Evolutionary conservation across 352 stramenopile species (phyloP).

Genomic region (Phytophthora sp.): DNA sequence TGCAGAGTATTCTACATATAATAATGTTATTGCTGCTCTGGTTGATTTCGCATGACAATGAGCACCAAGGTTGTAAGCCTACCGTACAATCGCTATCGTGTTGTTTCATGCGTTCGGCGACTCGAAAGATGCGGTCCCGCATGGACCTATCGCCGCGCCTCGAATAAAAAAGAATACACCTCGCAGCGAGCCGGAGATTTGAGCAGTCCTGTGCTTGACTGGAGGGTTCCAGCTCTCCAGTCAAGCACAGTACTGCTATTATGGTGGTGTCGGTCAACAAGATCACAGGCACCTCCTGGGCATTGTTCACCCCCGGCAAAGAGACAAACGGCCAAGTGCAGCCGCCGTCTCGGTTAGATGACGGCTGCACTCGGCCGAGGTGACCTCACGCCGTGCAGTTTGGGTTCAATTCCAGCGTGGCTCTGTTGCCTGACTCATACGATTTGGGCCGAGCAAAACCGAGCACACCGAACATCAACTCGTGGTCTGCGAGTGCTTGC

Average conservation of each 20-base stretch:
- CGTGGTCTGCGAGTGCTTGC: conserved; percentile 15
- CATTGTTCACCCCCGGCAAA: conserved; percentile 14
- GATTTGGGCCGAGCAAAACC: conserved; percentile 23
- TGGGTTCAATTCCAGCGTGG: conserved; percentile 28
- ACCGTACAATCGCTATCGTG: conserved; percentile 9
- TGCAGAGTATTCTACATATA: too few species aligned
- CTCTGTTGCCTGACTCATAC: conserved; percentile 35
- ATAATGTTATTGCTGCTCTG: conserved; percentile 8
- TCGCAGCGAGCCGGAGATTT: conserved; percentile 28
- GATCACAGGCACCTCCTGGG: conserved; percentile 28
- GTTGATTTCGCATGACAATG: conserved; percentile 5
- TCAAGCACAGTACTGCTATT: conserved; percentile 10
- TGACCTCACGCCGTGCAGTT: conserved; percentile 13
- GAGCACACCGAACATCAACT: conserved; percentile 11
- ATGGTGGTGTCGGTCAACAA: conserved; percentile 1
- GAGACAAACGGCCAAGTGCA: conserved; percentile 21
- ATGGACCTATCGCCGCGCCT: conserved; percentile 6
- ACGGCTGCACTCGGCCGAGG: too few species aligned
- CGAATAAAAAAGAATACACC: conserved; percentile 28
- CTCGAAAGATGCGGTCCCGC: conserved; percentile 36
- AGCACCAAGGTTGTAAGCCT: conserved; percentile 17
- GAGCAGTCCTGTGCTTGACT: conserved; percentile 32
- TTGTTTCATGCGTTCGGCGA: conserved; percentile 18
- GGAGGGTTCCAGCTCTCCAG: too few species aligned
- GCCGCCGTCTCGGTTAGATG: conserved; percentile 13